These are phyloP conservation scores for Talaromyces ruber DNA, from an alignment of 495 filamentous ascomycete species.

Conservation along the genomic window DNA sequence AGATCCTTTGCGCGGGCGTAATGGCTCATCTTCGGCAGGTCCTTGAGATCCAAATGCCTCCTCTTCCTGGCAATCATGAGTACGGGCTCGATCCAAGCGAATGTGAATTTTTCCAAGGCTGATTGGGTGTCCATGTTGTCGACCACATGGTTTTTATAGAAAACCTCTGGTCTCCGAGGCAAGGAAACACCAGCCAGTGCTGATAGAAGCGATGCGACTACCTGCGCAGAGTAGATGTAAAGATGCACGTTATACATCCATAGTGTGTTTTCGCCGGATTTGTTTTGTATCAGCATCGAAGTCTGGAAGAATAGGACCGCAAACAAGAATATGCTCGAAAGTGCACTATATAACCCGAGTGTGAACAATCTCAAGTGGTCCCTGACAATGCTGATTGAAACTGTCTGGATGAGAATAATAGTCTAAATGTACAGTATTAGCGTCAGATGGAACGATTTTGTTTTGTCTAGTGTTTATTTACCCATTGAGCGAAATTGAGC, in stretches of 20 bases:
- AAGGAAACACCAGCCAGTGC: background rate
- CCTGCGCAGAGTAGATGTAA: background rate
- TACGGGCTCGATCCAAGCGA: slow-evolving; percentile 39
- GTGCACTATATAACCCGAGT: background rate
- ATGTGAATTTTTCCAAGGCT: slow-evolving; percentile 45
- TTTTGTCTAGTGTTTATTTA: background rate
- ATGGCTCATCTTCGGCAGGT: slow-evolving; percentile 44
- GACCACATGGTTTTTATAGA: slow-evolving; percentile 36
- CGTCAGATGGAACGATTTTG: background rate
- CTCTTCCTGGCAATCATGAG: slow-evolving; percentile 38
- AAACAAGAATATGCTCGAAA: background rate
- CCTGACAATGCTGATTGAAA: background rate
- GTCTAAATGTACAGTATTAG: background rate
- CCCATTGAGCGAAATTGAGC: slow-evolving; percentile 4
- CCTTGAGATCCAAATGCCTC: slow-evolving; percentile 41
- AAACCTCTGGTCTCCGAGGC: slow-evolving; percentile 52
- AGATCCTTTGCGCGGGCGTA: slow-evolving; percentile 35
- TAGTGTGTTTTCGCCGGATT: background rate
- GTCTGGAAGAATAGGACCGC: background rate
- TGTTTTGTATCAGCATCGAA: background rate
- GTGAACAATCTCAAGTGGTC: background rate
- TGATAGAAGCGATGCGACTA: background rate
- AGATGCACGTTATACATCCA: background rate
- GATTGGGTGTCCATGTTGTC: slow-evolving; percentile 46
- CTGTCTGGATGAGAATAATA: background rate